Evolutionary conservation across 805 yeast species (phyloP).

Genomic region (Groenewaldozyma salmanticensis): DNA sequence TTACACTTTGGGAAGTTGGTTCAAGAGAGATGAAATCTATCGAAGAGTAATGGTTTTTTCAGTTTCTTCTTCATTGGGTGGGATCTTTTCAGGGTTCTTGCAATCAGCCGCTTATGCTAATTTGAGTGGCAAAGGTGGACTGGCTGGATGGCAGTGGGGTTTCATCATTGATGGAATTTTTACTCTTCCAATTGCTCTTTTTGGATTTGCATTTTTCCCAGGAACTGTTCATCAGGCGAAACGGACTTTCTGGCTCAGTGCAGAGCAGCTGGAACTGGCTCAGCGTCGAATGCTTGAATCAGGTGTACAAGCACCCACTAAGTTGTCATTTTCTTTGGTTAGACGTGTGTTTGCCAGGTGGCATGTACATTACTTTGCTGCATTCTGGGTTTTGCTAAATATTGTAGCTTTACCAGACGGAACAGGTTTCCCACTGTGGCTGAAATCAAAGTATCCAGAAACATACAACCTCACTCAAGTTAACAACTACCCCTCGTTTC

Average conservation of each 20-base stretch:
- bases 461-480: conserved; percentile 28
- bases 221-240: conserved; percentile 38
- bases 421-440: conserved; percentile 33
- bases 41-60: conserved; percentile 35
- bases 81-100: conserved; percentile 36
- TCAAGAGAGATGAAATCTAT: conserved; percentile 34
- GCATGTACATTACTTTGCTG: conserved; percentile 27
- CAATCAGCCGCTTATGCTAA: conserved; percentile 35
- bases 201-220: conserved; percentile 38
- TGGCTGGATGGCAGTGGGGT: conserved; percentile 41
- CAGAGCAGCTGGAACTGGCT: conserved; percentile 26
- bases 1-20: conserved; percentile 38
- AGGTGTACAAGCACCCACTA: conserved; percentile 19
- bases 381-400: conserved; percentile 30
- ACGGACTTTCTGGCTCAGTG: conserved; percentile 23
- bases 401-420: conserved; percentile 35
- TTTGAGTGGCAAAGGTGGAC: conserved; percentile 34
- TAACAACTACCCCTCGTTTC: conserved; percentile 35
- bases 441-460: conserved; percentile 23
- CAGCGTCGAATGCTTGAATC: conserved; percentile 21
- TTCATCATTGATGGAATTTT: conserved; percentile 48
- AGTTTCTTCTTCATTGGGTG: conserved; percentile 32
- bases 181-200: conserved; percentile 31
- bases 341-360: conserved; percentile 22
- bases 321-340: conserved; percentile 17